Evolutionary conservation across 169 alveolate genomes (phyloP).

Genomic region (Eimeria praecox): DNA sequence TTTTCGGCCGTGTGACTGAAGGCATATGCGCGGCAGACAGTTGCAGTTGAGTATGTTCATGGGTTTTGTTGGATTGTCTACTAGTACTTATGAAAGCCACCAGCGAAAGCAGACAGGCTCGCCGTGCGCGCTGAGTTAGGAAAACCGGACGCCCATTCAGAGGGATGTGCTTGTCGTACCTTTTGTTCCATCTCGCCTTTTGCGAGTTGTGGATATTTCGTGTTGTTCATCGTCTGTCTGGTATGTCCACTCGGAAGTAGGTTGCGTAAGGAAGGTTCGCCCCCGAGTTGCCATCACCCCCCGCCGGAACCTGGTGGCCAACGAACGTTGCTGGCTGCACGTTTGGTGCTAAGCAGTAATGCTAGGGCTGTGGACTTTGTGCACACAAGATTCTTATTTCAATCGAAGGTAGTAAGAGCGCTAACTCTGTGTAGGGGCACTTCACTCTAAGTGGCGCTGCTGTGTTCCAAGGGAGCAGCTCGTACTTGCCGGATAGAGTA

Average conservation of each 20-base stretch:
- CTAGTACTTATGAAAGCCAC: background rate
- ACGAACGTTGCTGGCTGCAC: background rate
- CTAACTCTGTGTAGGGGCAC: background rate
- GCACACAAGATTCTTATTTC: no score
- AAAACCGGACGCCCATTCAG: background rate
- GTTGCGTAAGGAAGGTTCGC: constrained; percentile 60
- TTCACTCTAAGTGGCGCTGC: background rate
- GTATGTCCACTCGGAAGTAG: background rate
- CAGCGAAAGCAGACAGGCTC: background rate
- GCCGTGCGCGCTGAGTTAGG: background rate
- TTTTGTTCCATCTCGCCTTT: constrained; percentile 56
- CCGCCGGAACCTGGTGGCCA: background rate
- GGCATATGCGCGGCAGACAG: background rate
- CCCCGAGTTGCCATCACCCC: constrained; percentile 56
- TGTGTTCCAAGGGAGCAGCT: background rate
- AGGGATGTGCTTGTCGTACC: background rate
- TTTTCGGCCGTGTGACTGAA: background rate
- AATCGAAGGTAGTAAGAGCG: background rate
- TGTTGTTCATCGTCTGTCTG: background rate
- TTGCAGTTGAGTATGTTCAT: no score
- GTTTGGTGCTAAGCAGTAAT: background rate
- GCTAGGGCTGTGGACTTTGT: background rate
- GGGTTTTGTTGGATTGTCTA: no score
- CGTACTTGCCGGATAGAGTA: constrained; percentile 28
- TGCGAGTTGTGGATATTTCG: background rate